phyloP scores from a whole-genome alignment of 2,329 filamentous ascomycete genomes.

The Cladosporium sphaerospermum region DNA sequence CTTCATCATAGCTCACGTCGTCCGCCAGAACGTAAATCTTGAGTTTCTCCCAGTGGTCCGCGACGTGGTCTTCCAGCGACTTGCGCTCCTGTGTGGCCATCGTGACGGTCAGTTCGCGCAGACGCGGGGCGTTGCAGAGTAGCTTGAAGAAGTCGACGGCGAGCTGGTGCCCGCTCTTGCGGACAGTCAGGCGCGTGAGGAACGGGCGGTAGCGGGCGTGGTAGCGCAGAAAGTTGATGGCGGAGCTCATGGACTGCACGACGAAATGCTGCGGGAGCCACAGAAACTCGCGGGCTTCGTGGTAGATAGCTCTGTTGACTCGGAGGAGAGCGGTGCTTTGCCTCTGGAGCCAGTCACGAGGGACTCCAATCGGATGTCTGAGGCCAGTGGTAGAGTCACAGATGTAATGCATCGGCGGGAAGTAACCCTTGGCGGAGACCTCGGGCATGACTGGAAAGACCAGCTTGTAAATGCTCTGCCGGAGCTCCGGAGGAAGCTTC shows the following conservation, averaged over 20 bases:
- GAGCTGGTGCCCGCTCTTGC: not conserved
- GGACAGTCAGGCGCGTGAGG: not conserved
- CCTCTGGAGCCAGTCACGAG: too few relatives aligned
- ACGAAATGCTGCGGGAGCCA: not conserved
- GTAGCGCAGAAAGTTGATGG: not conserved
- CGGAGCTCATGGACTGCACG: not conserved
- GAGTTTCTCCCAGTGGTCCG: not conserved
- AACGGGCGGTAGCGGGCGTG: not conserved
- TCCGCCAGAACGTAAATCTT: not conserved
- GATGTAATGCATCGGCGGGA: too few relatives aligned
- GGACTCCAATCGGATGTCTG: too few relatives aligned
- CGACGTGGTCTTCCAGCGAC: not conserved
- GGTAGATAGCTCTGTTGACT: not conserved
- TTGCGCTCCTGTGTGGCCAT: not conserved
- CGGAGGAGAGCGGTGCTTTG: not conserved
- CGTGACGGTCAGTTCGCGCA: not conserved
- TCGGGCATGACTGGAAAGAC: not conserved
- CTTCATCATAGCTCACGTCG: not conserved
- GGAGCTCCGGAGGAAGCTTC: not conserved
- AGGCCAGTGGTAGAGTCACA: too few relatives aligned
- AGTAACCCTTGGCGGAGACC: not conserved
- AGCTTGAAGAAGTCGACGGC: not conserved
- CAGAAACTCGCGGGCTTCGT: not conserved
- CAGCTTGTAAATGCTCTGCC: not conserved
- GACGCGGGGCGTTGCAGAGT: not conserved